Percentiles rank a stretch among this genome's conserved stretches.
phyloP scores from a whole-genome alignment of 75 land plant genomes.

The Pinus taeda region DNA sequence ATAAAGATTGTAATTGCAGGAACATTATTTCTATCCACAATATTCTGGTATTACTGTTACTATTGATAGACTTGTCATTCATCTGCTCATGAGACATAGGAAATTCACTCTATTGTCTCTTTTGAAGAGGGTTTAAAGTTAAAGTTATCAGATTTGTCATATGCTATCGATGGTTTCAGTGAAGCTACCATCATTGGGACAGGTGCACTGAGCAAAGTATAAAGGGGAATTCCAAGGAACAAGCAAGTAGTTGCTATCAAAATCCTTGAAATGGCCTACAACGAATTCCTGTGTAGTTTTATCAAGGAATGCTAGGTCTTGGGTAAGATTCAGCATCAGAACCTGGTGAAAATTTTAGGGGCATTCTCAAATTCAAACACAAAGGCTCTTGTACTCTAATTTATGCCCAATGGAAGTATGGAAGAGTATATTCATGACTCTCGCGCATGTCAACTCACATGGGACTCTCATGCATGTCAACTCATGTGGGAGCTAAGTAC shows the following conservation, averaged over 20 bases:
- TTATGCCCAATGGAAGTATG: conserved; percentile 42
- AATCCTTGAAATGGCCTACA: conserved; percentile 6
- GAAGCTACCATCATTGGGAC: conserved; percentile 31
- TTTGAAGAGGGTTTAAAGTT: not conserved
- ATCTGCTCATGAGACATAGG: too few relatives aligned
- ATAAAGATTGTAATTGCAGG: too few relatives aligned
- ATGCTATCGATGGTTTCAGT: conserved; percentile 32
- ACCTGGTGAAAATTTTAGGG: conserved; percentile 32
- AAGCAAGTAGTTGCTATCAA: conserved; percentile 35
- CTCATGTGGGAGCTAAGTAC: not conserved
- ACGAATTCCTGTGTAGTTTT: conserved; percentile 22
- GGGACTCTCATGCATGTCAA: not conserved
- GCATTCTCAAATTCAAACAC: conserved; percentile 25
- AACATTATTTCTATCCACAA: too few relatives aligned
- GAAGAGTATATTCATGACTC: conserved; percentile 3
- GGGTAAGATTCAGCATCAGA: conserved; percentile 32
- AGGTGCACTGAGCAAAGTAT: conserved; percentile 39
- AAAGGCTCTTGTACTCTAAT: conserved; percentile 38
- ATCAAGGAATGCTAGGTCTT: conserved; percentile 36
- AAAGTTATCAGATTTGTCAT: not conserved
- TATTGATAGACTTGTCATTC: too few relatives aligned
- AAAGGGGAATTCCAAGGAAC: conserved; percentile 27
- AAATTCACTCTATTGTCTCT: too few relatives aligned
- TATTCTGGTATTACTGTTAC: too few relatives aligned
- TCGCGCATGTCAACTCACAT: not conserved